Conservation (phyloP, 2,329 filamentous ascomycete species). For the Ascochyta lentis region DNA sequence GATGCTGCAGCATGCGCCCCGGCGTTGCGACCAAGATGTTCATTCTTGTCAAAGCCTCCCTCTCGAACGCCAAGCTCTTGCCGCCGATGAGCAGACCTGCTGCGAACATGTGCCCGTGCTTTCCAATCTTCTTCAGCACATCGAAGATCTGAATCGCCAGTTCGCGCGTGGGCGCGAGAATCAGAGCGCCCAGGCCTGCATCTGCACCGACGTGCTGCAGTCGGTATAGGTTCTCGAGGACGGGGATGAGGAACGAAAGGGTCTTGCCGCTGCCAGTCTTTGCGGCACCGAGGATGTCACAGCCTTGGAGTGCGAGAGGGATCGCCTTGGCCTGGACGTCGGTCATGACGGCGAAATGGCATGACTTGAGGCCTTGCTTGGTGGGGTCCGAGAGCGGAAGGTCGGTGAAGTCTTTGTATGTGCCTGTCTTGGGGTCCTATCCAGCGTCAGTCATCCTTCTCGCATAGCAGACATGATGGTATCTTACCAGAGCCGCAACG, state of each 20-base stretch:
- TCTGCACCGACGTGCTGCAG: constrained; percentile 89
- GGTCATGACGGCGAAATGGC: constrained; percentile 88
- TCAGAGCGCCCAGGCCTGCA: constrained; percentile 83
- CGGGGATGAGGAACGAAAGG: constrained; percentile 87
- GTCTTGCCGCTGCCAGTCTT: constrained; percentile 98
- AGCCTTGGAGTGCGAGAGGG: constrained; percentile 81
- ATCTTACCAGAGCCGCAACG: constrained; percentile 52
- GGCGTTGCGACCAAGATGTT: constrained; percentile 97
- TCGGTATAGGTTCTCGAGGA: constrained; percentile 90
- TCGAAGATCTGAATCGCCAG: constrained; percentile 97
- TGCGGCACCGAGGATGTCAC: constrained; percentile 89
- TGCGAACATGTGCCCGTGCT: constrained; percentile 83
- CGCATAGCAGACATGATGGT: neutral
- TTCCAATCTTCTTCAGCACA: constrained; percentile 86
- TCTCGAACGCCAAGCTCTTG: constrained; percentile 86
- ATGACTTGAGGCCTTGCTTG: constrained; percentile 76
- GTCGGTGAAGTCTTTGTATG: constrained; percentile 75
- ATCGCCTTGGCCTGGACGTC: constrained; percentile 93
- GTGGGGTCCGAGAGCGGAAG: constrained; percentile 87
- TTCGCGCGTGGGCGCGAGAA: constrained; percentile 93
- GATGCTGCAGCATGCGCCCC: constrained; percentile 91
- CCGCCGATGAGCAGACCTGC: constrained; percentile 94
- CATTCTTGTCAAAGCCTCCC: constrained; percentile 85
- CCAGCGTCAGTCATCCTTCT: constrained; percentile 19
- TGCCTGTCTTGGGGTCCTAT: constrained; percentile 66